A percentile compares a stretch with the other conserved stretches of the same genome.
These are phyloP conservation scores for Neoarthrinium moseri DNA, from an alignment of 2,329 filamentous ascomycete genomes.

Conservation along the genomic window DNA sequence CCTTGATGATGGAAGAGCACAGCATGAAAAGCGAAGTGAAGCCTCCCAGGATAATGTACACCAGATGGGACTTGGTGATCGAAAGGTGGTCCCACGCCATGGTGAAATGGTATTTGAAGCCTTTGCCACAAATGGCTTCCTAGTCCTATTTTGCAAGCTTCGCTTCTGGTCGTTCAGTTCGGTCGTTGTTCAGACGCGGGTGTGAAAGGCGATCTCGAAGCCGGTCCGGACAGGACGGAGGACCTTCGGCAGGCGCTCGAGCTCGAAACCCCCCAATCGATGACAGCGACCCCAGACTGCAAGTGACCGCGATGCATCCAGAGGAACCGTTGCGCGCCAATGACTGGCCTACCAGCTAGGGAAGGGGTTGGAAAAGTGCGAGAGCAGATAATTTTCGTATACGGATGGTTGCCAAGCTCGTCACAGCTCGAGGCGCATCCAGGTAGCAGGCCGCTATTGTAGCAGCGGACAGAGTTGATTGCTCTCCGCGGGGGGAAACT, in stretches of 20 bases:
- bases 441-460: background rate
- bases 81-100: slow-evolving; percentile 82
- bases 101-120: slow-evolving; percentile 21
- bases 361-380: background rate
- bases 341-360: background rate
- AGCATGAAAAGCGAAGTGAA: slow-evolving; percentile 99
- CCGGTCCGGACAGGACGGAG: slow-evolving; percentile 13
- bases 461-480: background rate
- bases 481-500: background rate
- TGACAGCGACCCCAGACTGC: slow-evolving; percentile 3
- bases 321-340: background rate
- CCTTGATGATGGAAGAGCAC: slow-evolving; percentile 96
- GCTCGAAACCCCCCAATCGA: slow-evolving; percentile 8
- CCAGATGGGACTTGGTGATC: slow-evolving; percentile 93
- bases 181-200: slow-evolving; percentile 23
- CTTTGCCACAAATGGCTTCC: too few species aligned
- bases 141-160: too few species aligned
- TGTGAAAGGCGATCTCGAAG: slow-evolving; percentile 15
- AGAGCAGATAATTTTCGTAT: background rate
- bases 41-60: slow-evolving; percentile 96
- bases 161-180: slow-evolving; percentile 21
- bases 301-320: slow-evolving; percentile 11
- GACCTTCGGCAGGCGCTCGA: slow-evolving; percentile 9
- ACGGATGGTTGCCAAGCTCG: background rate
- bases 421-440: background rate